phyloP scores from a whole-genome alignment of 2,329 filamentous ascomycete genomes.

The Trichoderma koningii region DNA sequence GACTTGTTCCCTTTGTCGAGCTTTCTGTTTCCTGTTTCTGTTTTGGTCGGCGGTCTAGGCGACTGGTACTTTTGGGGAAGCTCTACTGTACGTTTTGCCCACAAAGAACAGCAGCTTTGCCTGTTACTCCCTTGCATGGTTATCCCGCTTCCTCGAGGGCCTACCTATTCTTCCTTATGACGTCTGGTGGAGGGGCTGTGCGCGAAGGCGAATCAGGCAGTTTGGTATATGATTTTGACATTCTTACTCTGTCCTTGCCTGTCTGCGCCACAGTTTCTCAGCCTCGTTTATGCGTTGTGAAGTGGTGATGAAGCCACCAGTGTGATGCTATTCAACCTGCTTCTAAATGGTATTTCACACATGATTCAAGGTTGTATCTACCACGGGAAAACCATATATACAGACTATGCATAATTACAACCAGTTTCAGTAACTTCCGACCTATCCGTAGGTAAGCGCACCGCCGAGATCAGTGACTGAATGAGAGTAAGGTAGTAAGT shows the following conservation, averaged over 20 bases:
- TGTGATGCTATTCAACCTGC: not conserved
- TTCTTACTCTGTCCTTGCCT: not conserved
- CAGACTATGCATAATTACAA: no score
- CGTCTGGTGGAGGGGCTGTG: conserved; percentile 1
- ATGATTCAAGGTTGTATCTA: not conserved
- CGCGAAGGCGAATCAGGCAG: conserved; percentile 9
- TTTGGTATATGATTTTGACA: conserved; percentile 9
- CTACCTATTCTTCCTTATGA: not conserved
- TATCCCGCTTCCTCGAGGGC: not conserved
- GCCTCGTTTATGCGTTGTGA: not conserved
- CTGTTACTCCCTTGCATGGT: conserved; percentile 7
- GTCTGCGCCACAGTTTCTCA: not conserved
- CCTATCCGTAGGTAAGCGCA: no score
- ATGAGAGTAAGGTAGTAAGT: not conserved
- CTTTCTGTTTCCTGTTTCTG: conserved; percentile 6
- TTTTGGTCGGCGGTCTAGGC: conserved; percentile 11
- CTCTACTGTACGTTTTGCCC: conserved; percentile 14
- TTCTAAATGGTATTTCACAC: not conserved
- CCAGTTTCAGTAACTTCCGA: no score
- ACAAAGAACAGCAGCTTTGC: conserved; percentile 5
- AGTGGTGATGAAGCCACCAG: not conserved
- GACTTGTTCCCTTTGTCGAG: conserved; percentile 15
- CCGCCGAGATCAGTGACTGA: no score
- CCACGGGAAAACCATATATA: no score
- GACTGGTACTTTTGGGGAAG: conserved; percentile 23